Evolutionary conservation across 345 rosid genomes (phyloP).

Genomic region (Sisymbrium altissimum): DNA sequence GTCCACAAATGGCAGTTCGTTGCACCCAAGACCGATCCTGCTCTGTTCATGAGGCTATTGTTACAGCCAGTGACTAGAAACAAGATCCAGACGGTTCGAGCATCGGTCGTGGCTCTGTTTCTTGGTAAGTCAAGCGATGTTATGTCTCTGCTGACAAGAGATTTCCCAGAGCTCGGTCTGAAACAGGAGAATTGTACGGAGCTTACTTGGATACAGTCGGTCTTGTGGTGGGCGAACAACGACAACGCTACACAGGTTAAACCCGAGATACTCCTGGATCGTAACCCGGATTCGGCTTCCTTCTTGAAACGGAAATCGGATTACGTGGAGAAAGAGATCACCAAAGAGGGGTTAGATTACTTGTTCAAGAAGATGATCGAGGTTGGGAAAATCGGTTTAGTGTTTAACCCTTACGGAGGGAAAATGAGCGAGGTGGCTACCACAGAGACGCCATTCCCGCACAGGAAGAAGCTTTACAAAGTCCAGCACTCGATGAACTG

Average conservation of each 20-base stretch:
- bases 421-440: constrained; percentile 44
- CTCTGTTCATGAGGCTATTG: constrained; percentile 63
- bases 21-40: constrained; percentile 48
- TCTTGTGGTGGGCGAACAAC: constrained; percentile 44
- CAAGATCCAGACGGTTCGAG: constrained; percentile 34
- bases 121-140: constrained; percentile 41
- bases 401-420: constrained; percentile 65
- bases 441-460: constrained; percentile 54
- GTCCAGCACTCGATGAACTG: constrained; percentile 47
- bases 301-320: constrained; percentile 63
- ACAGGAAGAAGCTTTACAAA: constrained; percentile 51
- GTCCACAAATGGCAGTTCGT: constrained; percentile 49
- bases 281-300: constrained; percentile 26
- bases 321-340: constrained; percentile 48
- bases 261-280: constrained; percentile 41
- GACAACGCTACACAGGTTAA: constrained; percentile 30
- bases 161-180: constrained; percentile 54
- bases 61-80: constrained; percentile 48
- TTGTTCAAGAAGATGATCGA: constrained; percentile 46
- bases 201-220: constrained; percentile 59
- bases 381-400: constrained; percentile 46
- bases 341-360: constrained; percentile 32
- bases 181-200: constrained; percentile 43
- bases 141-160: constrained; percentile 30
- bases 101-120: constrained; percentile 34